Conservation (phyloP, 164 flowering plant species). For the Aristolochia fimbriata region DNA sequence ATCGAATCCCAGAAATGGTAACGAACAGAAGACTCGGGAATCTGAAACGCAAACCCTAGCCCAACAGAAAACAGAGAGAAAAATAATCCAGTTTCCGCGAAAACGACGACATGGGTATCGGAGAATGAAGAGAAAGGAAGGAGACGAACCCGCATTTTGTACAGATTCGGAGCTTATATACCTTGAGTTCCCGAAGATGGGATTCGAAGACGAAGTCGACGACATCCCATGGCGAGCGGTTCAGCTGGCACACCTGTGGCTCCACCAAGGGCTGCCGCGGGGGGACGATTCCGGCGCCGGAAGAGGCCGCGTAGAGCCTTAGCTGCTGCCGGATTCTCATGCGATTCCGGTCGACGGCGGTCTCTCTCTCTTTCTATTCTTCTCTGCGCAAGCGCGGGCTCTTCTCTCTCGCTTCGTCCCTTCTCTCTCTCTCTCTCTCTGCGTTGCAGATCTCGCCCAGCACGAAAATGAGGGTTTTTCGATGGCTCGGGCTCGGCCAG, state of each 20-base stretch:
- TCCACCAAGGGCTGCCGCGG: constrained; percentile 4
- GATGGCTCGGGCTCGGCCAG: too few relatives aligned
- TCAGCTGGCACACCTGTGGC: constrained; percentile 39
- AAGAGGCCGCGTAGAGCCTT: constrained; percentile 16
- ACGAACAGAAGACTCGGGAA: background rate
- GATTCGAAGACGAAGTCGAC: constrained; percentile 18
- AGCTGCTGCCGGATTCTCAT: constrained; percentile 1
- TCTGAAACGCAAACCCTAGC: background rate
- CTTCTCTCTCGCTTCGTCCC: too few relatives aligned
- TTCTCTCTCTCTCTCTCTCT: too few relatives aligned
- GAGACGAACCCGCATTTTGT: too few relatives aligned
- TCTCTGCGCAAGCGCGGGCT: too few relatives aligned
- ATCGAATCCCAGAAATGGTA: background rate
- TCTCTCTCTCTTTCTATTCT: too few relatives aligned
- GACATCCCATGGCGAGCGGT: constrained; percentile 61
- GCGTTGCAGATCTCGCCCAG: too few relatives aligned
- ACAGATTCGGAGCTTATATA: background rate
- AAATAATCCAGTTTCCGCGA: background rate
- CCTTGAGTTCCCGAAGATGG: constrained; percentile 5
- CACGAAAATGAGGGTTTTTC: too few relatives aligned
- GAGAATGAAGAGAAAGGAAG: background rate
- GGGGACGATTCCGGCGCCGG: background rate
- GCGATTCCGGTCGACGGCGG: too few relatives aligned
- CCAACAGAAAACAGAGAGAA: background rate
- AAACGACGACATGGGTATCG: background rate